These are phyloP conservation scores for Phytophthora palmivora DNA, from an alignment of 352 stramenopile genomes.

Conservation along the genomic window DNA sequence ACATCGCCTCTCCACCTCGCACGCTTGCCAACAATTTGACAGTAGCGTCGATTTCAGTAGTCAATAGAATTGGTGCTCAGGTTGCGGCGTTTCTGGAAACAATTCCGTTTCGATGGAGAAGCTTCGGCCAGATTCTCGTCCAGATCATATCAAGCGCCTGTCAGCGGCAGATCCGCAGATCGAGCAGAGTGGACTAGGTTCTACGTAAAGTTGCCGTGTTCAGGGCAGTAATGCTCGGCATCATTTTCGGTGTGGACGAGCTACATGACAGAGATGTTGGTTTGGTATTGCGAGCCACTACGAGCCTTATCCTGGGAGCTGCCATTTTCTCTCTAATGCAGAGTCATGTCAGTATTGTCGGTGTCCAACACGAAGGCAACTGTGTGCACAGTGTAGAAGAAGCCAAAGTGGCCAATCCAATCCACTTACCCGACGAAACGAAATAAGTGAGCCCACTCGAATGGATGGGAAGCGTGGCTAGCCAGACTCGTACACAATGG, in stretches of 20 bases:
- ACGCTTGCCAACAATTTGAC: too few species aligned
- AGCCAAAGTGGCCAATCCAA: constrained; percentile 10
- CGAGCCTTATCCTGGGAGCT: constrained; percentile 12
- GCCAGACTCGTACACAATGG: constrained; percentile 1
- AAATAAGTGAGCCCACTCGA: constrained; percentile 1
- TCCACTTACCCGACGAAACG: not conserved
- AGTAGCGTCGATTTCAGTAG: too few species aligned
- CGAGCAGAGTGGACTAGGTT: constrained; percentile 6
- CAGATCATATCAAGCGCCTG: not conserved
- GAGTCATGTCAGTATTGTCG: not conserved
- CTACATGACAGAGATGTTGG: constrained; percentile 13
- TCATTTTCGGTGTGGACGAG: constrained; percentile 15
- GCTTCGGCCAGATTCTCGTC: constrained; percentile 5
- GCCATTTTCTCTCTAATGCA: not conserved
- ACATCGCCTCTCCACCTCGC: too few species aligned
- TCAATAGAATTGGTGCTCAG: too few species aligned
- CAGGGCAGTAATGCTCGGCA: constrained; percentile 8
- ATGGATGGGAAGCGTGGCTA: constrained; percentile 5
- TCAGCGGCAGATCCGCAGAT: constrained; percentile 14
- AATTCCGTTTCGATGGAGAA: too few species aligned
- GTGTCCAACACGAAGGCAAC: constrained; percentile 11
- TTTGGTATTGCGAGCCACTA: constrained; percentile 1
- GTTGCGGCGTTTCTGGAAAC: too few species aligned
- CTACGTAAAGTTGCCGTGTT: constrained; percentile 2
- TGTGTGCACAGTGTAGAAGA: not conserved